Percentiles rank a stretch among this genome's conserved stretches.
phyloP scores from a whole-genome alignment of 768 basidiomycete genomes.

The Lactifluus volemus region DNA sequence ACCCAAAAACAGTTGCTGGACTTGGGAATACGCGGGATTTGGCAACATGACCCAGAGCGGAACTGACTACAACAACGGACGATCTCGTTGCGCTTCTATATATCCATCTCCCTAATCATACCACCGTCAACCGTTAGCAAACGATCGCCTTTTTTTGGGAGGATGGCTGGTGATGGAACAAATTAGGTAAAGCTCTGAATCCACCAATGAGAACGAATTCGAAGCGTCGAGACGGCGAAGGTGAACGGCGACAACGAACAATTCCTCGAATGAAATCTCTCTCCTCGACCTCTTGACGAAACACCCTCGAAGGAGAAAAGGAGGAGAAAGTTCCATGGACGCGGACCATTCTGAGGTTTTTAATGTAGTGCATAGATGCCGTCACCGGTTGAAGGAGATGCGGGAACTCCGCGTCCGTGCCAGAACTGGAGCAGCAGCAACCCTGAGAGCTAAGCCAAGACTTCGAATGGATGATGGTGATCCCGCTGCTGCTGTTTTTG shows the following conservation, averaged over 20 bases:
- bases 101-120: not conserved
- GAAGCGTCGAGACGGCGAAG: not conserved
- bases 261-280: not conserved
- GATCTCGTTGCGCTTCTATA: not conserved
- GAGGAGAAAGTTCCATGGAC: not conserved
- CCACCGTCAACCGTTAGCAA: no score
- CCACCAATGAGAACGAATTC: not conserved
- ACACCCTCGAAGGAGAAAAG: not conserved
- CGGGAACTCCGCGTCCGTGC: not conserved
- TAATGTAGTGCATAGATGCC: not conserved
- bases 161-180: not conserved
- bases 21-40: not conserved
- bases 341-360: not conserved
- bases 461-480: no score
- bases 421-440: not conserved
- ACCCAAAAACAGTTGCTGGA: not conserved
- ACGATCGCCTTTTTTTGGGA: no score
- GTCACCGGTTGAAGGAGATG: not conserved
- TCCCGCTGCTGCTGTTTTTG: no score
- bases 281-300: not conserved
- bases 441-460: no score
- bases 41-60: not conserved
- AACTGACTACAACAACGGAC: not conserved
- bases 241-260: not conserved
- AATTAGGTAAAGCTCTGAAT: not conserved